These are phyloP conservation scores for Obelidium mucronatum DNA, from an alignment of 192 early-diverging fungal genomes.

Conservation along the genomic window DNA sequence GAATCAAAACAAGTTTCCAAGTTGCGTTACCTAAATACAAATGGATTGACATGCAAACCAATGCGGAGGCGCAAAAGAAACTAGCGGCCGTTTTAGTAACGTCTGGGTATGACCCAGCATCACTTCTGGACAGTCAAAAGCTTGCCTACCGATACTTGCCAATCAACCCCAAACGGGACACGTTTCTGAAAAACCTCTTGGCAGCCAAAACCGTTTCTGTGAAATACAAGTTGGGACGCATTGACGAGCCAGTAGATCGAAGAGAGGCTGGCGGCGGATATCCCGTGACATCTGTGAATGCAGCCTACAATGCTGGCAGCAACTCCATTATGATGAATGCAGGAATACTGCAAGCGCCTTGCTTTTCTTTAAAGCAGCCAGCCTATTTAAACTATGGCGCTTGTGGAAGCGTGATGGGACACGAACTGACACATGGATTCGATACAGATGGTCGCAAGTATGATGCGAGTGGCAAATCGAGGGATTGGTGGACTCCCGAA, in stretches of 20 bases:
- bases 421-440: conserved; percentile 52
- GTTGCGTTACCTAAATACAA: conserved; percentile 18
- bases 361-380: conserved; percentile 48
- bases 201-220: not conserved
- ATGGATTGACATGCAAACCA: conserved; percentile 25
- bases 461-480: conserved; percentile 43
- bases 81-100: conserved; percentile 17
- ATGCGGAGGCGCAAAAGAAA: conserved; percentile 23
- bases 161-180: conserved; percentile 6
- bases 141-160: not conserved
- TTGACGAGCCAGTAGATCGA: conserved; percentile 13
- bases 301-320: not conserved
- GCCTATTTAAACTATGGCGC: conserved; percentile 71
- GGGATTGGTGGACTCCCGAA: conserved; percentile 77
- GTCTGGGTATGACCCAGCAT: conserved; percentile 5
- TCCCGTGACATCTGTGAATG: conserved; percentile 17
- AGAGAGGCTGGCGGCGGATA: not conserved
- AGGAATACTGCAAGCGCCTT: conserved; percentile 65
- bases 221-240: not conserved
- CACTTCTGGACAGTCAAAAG: not conserved
- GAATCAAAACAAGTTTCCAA: not conserved
- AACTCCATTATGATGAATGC: conserved; percentile 43
- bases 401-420: conserved; percentile 68
- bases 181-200: not conserved
- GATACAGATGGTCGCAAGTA: conserved; percentile 49